Conservation (phyloP, 257 asterid species). For the Nicotiana otophora region DNA sequence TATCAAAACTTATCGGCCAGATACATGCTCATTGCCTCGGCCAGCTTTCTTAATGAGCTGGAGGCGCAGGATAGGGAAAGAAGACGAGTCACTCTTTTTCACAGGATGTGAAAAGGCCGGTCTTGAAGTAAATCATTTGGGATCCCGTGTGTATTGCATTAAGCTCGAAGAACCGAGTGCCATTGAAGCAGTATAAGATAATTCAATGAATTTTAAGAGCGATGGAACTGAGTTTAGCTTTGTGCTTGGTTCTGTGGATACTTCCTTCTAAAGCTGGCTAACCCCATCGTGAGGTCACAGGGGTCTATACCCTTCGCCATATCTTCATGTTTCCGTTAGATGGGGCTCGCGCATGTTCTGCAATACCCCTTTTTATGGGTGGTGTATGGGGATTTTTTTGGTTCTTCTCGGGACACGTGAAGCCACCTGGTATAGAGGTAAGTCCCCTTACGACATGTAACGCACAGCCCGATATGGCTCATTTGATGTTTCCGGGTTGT, state of each 20-base stretch:
- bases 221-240: neutral
- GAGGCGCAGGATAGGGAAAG: conserved; percentile 95
- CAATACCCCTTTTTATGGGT: neutral
- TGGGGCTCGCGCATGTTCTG: neutral
- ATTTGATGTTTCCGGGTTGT: neutral
- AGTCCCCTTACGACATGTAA: neutral
- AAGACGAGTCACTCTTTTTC: conserved; percentile 80
- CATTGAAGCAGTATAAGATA: neutral
- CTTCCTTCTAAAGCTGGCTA: neutral
- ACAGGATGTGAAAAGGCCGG: conserved; percentile 76
- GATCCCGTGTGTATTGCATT: conserved; percentile 82
- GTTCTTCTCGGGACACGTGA: neutral
- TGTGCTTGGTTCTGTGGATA: neutral
- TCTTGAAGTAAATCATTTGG: conserved; percentile 68
- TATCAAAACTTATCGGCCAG: conserved; percentile 24
- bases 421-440: neutral
- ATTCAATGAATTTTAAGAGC: neutral
- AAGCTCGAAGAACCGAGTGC: conserved; percentile 19
- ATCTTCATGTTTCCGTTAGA: neutral
- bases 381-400: neutral
- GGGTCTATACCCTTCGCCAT: neutral
- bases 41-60: conserved; percentile 97
- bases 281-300: neutral
- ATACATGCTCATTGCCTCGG: conserved; percentile 25
- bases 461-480: neutral